Percentiles rank a stretch among this genome's conserved stretches.
phyloP scores from a whole-genome alignment of 345 rosid genomes.

The Pistacia vera region DNA sequence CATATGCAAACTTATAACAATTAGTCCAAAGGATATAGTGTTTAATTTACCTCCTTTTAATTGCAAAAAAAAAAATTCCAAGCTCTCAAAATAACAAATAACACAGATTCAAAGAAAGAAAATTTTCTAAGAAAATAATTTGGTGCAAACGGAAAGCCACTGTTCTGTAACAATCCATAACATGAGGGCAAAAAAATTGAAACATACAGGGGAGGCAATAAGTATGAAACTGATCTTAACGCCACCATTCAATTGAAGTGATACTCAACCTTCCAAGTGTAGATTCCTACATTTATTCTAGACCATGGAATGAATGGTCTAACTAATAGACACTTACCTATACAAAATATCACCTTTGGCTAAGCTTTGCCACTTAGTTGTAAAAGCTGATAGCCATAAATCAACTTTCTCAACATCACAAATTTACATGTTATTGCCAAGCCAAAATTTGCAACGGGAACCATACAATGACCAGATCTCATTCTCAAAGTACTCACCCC shows the following conservation, averaged over 20 bases:
- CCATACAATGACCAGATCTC: too few relatives aligned
- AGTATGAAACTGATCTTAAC: neutral
- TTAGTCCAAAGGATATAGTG: neutral
- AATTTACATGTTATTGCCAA: neutral
- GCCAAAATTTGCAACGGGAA: too few relatives aligned
- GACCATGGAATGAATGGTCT: neutral
- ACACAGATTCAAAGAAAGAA: too few relatives aligned
- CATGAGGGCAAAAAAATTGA: neutral
- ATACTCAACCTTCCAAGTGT: neutral
- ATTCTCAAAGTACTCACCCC: too few relatives aligned
- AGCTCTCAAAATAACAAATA: too few relatives aligned
- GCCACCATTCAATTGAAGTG: neutral
- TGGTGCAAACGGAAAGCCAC: too few relatives aligned
- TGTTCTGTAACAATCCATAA: too few relatives aligned
- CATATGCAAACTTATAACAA: neutral
- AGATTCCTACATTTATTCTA: neutral
- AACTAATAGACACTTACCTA: neutral
- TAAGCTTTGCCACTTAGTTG: neutral
- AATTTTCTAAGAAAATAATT: too few relatives aligned
- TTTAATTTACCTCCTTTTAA: neutral
- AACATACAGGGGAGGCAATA: neutral
- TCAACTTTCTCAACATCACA: neutral
- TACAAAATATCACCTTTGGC: neutral
- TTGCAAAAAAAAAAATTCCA: too few relatives aligned
- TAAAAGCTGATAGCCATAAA: neutral